These are phyloP conservation scores for Pseudozyma pruni DNA, from an alignment of 1,284 basidiomycete species.

Conservation along the genomic window DNA sequence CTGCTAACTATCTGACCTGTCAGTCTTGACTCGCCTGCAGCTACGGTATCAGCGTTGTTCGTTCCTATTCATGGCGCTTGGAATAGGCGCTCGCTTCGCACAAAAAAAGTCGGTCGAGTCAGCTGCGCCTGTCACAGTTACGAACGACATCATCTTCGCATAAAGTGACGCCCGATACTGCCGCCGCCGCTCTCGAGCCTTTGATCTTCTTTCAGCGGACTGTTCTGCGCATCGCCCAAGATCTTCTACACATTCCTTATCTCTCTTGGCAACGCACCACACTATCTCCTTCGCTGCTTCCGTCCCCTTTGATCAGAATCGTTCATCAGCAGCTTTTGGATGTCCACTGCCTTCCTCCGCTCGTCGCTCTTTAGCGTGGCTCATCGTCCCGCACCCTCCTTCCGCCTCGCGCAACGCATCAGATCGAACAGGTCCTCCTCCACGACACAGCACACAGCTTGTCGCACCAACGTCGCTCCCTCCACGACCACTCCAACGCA, in stretches of 20 bases:
- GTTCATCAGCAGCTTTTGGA: conserved; percentile 13
- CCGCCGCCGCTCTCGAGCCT: no score
- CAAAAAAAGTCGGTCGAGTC: conserved; percentile 1
- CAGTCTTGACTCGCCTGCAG: conserved; percentile 7
- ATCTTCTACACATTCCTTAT: conserved; percentile 23
- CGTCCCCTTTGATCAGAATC: background rate
- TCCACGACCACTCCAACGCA: background rate
- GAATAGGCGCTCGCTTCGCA: background rate
- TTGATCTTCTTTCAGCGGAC: background rate
- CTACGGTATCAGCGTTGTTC: background rate
- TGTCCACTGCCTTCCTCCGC: conserved; percentile 26
- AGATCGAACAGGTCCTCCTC: conserved; percentile 7
- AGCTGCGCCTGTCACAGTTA: background rate
- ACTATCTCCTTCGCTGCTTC: background rate
- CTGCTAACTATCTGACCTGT: background rate
- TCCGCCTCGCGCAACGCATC: conserved; percentile 12
- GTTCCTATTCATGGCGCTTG: background rate
- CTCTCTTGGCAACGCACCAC: conserved; percentile 17
- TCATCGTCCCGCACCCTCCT: conserved; percentile 23
- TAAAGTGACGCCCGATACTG: background rate
- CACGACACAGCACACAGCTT: conserved; percentile 9
- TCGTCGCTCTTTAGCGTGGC: conserved; percentile 33
- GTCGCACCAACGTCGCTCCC: conserved; percentile 1
- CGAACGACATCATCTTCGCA: conserved; percentile 8
- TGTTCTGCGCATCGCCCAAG: no score